A percentile compares a stretch with the other conserved stretches of the same genome.
These are phyloP conservation scores for Smittium culicis DNA, from an alignment of 371 early-diverging fungal genomes.

Conservation along the genomic window DNA sequence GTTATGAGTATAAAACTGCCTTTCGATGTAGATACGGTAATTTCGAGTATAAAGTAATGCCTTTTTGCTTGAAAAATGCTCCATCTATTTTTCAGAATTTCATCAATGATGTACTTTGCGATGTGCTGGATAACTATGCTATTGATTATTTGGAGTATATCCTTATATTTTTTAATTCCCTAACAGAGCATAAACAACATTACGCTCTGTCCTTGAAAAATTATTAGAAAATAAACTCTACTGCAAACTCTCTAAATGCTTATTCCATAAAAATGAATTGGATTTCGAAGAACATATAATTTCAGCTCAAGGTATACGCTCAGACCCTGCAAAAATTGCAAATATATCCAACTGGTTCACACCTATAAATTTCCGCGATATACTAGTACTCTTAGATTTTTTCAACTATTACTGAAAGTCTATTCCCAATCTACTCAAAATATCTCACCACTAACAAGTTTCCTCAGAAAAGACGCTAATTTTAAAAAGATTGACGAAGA, in stretches of 20 bases:
- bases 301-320: background rate
- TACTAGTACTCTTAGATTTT: slow-evolving; percentile 28
- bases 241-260: slow-evolving; percentile 38
- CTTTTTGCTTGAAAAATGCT: slow-evolving; percentile 35
- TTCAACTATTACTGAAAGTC: slow-evolving; percentile 26
- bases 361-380: slow-evolving; percentile 11
- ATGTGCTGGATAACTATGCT: slow-evolving; percentile 26
- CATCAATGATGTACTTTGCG: slow-evolving; percentile 29
- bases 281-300: slow-evolving; percentile 35
- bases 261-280: slow-evolving; percentile 26
- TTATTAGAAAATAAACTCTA: slow-evolving; percentile 16
- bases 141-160: slow-evolving; percentile 43
- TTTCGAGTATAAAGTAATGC: slow-evolving; percentile 36
- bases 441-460: slow-evolving; percentile 18
- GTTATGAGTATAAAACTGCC: slow-evolving; percentile 33
- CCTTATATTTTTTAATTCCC: slow-evolving; percentile 34
- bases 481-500: background rate
- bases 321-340: background rate
- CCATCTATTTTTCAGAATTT: slow-evolving; percentile 32
- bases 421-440: slow-evolving; percentile 16
- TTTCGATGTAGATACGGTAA: slow-evolving; percentile 33
- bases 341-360: slow-evolving; percentile 12
- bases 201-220: slow-evolving; percentile 22
- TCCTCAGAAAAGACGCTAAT: background rate
- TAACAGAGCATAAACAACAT: slow-evolving; percentile 34